Conservation (phyloP, 2,329 filamentous ascomycete genomes). For the Furcasterigmium sp. region DNA sequence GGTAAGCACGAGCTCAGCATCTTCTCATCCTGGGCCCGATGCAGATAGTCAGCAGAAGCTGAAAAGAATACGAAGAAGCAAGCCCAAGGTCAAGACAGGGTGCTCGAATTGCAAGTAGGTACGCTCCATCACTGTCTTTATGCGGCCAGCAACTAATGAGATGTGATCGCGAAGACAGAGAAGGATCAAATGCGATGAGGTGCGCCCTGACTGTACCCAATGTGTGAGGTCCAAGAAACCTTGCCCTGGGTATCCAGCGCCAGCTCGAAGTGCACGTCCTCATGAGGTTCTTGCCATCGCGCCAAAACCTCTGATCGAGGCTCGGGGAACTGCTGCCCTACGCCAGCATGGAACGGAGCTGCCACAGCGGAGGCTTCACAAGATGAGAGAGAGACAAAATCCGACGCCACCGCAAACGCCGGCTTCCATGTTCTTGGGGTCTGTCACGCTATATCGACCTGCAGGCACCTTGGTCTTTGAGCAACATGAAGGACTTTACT, state of each 20-base stretch:
- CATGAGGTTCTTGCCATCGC: slow-evolving; percentile 44
- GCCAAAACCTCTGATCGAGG: slow-evolving; percentile 34
- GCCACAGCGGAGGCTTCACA: slow-evolving; percentile 9
- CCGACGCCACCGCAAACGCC: slow-evolving; percentile 27
- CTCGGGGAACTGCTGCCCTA: slow-evolving; percentile 12
- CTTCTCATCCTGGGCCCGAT: slow-evolving; percentile 8
- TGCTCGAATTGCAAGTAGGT: slow-evolving; percentile 66
- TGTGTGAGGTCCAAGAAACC: slow-evolving; percentile 53
- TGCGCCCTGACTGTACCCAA: slow-evolving; percentile 53
- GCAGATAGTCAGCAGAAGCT: slow-evolving; percentile 15
- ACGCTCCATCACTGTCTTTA: slow-evolving; percentile 2
- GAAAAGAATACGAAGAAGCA: slow-evolving; percentile 46
- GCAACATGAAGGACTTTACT: slow-evolving; percentile 51
- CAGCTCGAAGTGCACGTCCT: slow-evolving; percentile 39
- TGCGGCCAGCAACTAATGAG: too few relatives aligned
- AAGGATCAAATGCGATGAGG: slow-evolving; percentile 63
- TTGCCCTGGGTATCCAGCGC: slow-evolving; percentile 59
- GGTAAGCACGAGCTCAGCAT: slow-evolving; percentile 4
- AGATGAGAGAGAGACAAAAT: slow-evolving; percentile 5
- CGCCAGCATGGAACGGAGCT: slow-evolving; percentile 12
- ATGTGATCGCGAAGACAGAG: too few relatives aligned
- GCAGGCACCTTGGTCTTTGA: slow-evolving; percentile 40
- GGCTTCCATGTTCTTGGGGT: slow-evolving; percentile 13
- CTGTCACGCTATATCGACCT: slow-evolving; percentile 35
- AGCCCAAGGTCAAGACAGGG: slow-evolving; percentile 61